Percentiles rank a stretch among this genome's conserved stretches.
These are phyloP conservation scores for Pulicaria dysenterica DNA, from an alignment of 129 eudicot species.

Conservation along the genomic window DNA sequence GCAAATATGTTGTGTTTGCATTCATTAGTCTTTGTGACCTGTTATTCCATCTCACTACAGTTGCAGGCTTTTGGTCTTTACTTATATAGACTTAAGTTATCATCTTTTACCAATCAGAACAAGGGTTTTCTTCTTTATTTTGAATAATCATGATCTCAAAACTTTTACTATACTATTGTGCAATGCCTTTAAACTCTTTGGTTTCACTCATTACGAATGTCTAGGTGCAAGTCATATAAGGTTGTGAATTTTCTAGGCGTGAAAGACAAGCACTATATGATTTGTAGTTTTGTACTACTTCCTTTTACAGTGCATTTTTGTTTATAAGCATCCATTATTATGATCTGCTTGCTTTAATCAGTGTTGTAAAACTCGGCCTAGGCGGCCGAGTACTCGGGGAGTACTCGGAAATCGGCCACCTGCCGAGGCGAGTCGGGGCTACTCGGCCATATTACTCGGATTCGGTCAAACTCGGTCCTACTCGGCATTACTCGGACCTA, in stretches of 20 bases:
- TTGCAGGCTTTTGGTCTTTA: conserved; percentile 20
- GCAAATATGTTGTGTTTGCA: conserved; percentile 4
- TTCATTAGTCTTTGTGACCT: neutral
- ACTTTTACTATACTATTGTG: neutral
- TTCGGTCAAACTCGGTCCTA: too few relatives aligned
- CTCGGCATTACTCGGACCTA: too few relatives aligned
- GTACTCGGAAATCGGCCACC: too few relatives aligned
- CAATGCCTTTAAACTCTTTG: neutral
- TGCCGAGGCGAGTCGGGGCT: too few relatives aligned
- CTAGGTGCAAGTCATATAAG: neutral
- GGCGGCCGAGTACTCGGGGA: too few relatives aligned
- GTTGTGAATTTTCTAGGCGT: neutral
- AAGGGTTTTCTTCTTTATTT: neutral
- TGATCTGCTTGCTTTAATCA: too few relatives aligned
- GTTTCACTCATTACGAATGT: conserved; percentile 2
- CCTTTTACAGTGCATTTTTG: neutral
- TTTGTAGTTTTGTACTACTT: too few relatives aligned
- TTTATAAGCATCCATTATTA: neutral
- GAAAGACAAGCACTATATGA: neutral
- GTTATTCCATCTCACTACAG: neutral
- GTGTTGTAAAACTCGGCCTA: too few relatives aligned
- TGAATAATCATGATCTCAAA: neutral
- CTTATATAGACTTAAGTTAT: conserved; percentile 4
- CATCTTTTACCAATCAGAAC: neutral
- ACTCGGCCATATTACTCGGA: too few relatives aligned